A percentile compares a stretch with the other conserved stretches of the same genome.
phyloP scores from a whole-genome alignment of 2,329 filamentous ascomycete species.

The Gnomoniopsis smithogilvyi region DNA sequence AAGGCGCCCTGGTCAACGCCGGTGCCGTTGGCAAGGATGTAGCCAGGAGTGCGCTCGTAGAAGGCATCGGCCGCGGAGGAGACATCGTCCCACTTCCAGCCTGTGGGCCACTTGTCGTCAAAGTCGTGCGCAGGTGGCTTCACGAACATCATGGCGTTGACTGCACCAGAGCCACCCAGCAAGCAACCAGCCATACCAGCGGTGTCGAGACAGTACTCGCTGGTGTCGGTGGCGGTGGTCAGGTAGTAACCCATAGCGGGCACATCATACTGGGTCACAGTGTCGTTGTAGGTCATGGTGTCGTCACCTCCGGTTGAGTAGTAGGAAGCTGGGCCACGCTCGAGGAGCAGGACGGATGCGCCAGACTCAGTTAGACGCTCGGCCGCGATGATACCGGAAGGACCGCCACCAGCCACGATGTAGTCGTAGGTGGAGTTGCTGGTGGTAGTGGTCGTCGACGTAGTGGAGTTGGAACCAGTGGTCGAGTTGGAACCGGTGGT shows the following conservation, averaged over 20 bases:
- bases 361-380: slow-evolving; percentile 35
- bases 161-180: slow-evolving; percentile 32
- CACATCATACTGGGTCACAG: slow-evolving; percentile 30
- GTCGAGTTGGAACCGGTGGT: slow-evolving; percentile 7
- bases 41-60: slow-evolving; percentile 26
- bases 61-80: slow-evolving; percentile 24
- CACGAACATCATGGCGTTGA: slow-evolving; percentile 34
- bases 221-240: slow-evolving; percentile 20
- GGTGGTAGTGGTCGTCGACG: slow-evolving; percentile 23
- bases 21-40: slow-evolving; percentile 23
- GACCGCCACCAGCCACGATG: slow-evolving; percentile 36
- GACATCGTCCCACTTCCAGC: slow-evolving; percentile 29
- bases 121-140: slow-evolving; percentile 30
- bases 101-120: slow-evolving; percentile 27
- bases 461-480: background rate
- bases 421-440: slow-evolving; percentile 37
- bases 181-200: slow-evolving; percentile 33
- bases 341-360: slow-evolving; percentile 34
- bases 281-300: slow-evolving; percentile 30
- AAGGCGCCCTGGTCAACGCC: slow-evolving; percentile 19
- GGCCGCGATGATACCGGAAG: slow-evolving; percentile 33
- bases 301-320: slow-evolving; percentile 29
- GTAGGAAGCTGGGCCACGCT: slow-evolving; percentile 33
- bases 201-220: slow-evolving; percentile 32
- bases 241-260: slow-evolving; percentile 27